These are phyloP conservation scores for Fonsecaea nubica DNA, from an alignment of 2,329 filamentous ascomycete species.

Conservation along the genomic window DNA sequence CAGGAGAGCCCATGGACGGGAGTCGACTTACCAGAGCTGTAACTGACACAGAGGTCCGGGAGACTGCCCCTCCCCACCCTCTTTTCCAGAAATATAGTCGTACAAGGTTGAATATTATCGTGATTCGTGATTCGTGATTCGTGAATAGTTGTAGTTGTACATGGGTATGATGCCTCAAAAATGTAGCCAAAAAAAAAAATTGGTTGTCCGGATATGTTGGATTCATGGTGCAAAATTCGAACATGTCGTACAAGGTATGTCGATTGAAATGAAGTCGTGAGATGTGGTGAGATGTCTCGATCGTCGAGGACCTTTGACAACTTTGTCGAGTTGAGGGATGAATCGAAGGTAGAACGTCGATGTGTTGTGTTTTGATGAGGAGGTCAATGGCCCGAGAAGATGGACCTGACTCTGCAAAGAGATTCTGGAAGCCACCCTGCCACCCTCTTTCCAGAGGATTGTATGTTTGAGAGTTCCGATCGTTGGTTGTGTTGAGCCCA, in stretches of 20 bases:
- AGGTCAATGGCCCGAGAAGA: neutral
- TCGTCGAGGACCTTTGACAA: neutral
- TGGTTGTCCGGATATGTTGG: neutral
- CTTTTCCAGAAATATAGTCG: neutral
- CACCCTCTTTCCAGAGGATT: constrained; percentile 2
- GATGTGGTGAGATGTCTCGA: neutral
- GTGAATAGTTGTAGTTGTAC: neutral
- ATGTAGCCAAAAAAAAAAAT: neutral
- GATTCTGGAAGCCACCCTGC: constrained; percentile 4
- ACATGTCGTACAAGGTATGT: neutral
- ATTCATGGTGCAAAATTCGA: neutral
- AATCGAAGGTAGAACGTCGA: neutral
- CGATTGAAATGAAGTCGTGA: neutral
- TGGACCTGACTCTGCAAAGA: neutral
- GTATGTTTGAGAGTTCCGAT: neutral
- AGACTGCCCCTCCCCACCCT: neutral
- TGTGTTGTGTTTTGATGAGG: neutral
- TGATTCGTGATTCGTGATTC: neutral
- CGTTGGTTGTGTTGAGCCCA: neutral
- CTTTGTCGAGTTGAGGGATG: neutral
- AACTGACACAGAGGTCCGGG: neutral
- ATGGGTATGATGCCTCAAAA: neutral
- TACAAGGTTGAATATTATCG: neutral
- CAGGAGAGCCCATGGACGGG: neutral
- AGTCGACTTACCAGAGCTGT: neutral